A percentile compares a stretch with the other conserved stretches of the same genome.
Evolutionary conservation across 345 rosid species (phyloP).

Genomic region (Moricandia arvensis): DNA sequence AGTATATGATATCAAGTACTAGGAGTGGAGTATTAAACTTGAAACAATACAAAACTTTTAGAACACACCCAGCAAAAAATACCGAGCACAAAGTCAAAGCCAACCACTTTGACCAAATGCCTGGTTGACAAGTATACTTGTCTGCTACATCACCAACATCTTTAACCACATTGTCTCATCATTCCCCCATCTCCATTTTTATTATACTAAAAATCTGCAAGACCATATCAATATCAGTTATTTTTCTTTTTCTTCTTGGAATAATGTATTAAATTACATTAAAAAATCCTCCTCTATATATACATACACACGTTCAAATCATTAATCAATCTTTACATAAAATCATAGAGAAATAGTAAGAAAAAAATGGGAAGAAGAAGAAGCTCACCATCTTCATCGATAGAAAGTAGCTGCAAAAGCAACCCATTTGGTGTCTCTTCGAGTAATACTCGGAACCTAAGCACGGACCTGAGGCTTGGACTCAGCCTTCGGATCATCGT

Average conservation of each 20-base stretch:
- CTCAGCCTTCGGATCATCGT: slow-evolving; percentile 55
- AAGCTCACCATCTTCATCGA: slow-evolving; percentile 65
- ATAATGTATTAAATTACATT: neutral
- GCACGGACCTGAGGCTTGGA: slow-evolving; percentile 87
- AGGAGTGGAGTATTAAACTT: neutral
- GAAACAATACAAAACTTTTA: neutral
- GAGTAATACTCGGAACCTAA: slow-evolving; percentile 42
- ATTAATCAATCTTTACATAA: slow-evolving; percentile 28
- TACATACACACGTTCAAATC: slow-evolving; percentile 42
- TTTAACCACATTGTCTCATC: slow-evolving; percentile 40
- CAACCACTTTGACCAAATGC: slow-evolving; percentile 37
- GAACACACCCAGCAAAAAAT: slow-evolving; percentile 37
- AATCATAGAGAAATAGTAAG: slow-evolving; percentile 2
- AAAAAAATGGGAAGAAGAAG: slow-evolving; percentile 56
- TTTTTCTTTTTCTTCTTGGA: slow-evolving; percentile 11
- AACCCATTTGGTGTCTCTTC: slow-evolving; percentile 36
- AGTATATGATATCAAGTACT: neutral
- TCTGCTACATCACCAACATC: slow-evolving; percentile 39
- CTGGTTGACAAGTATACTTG: slow-evolving; percentile 34
- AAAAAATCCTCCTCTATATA: slow-evolving; percentile 23
- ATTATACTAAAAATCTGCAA: slow-evolving; percentile 3
- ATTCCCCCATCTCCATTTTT: slow-evolving; percentile 30
- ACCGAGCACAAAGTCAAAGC: slow-evolving; percentile 37
- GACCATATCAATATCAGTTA: slow-evolving; percentile 25
- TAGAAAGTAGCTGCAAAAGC: slow-evolving; percentile 53